Evolutionary conservation across 352 stramenopile species (phyloP), one percentile per base, ranked within the genome.

Genomic region (Blastocystis sp.): DNA sequence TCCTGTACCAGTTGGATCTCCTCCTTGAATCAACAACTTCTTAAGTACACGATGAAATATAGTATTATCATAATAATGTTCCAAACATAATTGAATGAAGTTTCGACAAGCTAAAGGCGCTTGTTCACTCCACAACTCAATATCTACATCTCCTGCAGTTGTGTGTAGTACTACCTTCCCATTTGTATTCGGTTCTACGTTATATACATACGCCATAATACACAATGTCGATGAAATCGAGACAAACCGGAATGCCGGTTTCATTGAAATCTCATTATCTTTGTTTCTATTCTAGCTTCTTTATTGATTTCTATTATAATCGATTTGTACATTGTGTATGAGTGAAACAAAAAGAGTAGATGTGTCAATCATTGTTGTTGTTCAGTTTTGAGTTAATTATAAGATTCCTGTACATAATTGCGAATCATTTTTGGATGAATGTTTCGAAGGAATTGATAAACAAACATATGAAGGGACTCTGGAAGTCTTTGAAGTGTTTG

Each of bases 121-220:
- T 90, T 99, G 95, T 86, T 97, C 95, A 57, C 93, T 93, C 94
- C 94, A 99, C 61, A 99, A 90, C 88, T 98, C 93, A 42, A 99
- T 92, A 88, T 98, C 95, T 16, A 99, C 88, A 80, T 97, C 94
- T n/a, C 96, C 96, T 85, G 97, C 95, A 54, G 93, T 96, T 69
- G 96, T 99, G 88, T 97, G 92, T 51, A 99, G 90, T 32, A 98
- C 90, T 67, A 99, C 94, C 88, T 97, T 97, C 24, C 95, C 96
- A 81, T 95, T 91, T 46, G 95, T 98, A 58, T 92, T 90, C 27
- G 95, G 96, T 91, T 98, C 95, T 1, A 94, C 97, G 66, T 96
- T 93, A 90, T 98, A 98, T 54, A 98, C 95, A 89, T 94, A 95
- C 43, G 93, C 97, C 95, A 98, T 98, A 21, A 46, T 65, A 49